Percentiles rank a stretch among this genome's conserved stretches.
Evolutionary conservation across 768 basidiomycete species (phyloP).

Genomic region (Suillus subluteus): DNA sequence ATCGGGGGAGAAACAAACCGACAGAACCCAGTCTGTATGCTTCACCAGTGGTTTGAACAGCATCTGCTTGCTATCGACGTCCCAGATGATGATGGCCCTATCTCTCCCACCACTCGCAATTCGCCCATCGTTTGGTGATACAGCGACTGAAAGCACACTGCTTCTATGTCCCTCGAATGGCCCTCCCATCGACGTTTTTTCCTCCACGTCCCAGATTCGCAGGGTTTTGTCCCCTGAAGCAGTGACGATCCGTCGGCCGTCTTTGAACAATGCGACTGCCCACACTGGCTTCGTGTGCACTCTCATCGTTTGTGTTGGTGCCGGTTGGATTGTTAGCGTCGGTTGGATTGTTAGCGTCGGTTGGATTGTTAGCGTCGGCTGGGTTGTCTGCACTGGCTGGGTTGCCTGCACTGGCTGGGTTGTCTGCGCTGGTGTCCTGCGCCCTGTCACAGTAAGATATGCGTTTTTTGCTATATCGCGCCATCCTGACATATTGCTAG

Average conservation of each 20-base stretch:
- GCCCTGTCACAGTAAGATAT: neutral
- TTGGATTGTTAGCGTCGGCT: neutral
- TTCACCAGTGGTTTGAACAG: slow-evolving; percentile 29
- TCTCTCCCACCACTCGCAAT: slow-evolving; percentile 32
- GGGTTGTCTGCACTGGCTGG: too few species aligned
- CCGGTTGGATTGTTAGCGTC: neutral
- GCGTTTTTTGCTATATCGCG: neutral
- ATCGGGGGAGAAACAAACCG: slow-evolving; percentile 10
- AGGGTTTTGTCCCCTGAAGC: slow-evolving; percentile 27
- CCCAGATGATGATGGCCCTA: slow-evolving; percentile 30
- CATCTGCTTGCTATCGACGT: slow-evolving; percentile 23
- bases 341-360: neutral
- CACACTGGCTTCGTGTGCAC: neutral
- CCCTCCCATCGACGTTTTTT: slow-evolving; percentile 17
- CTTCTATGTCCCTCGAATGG: slow-evolving; percentile 29
- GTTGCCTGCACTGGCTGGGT: neutral
- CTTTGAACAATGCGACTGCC: slow-evolving; percentile 32
- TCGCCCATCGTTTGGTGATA: slow-evolving; percentile 28
- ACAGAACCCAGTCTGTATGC: slow-evolving; percentile 29
- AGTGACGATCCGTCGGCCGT: slow-evolving; percentile 26
- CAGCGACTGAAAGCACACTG: slow-evolving; percentile 26
- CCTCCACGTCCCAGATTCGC: slow-evolving; percentile 31
- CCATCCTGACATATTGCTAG: neutral
- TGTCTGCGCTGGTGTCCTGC: neutral
- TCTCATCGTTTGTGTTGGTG: neutral